Base-by-base conservation (phyloP, 768 basidiomycete species). In the Clitopilus hobsonii region DNA sequence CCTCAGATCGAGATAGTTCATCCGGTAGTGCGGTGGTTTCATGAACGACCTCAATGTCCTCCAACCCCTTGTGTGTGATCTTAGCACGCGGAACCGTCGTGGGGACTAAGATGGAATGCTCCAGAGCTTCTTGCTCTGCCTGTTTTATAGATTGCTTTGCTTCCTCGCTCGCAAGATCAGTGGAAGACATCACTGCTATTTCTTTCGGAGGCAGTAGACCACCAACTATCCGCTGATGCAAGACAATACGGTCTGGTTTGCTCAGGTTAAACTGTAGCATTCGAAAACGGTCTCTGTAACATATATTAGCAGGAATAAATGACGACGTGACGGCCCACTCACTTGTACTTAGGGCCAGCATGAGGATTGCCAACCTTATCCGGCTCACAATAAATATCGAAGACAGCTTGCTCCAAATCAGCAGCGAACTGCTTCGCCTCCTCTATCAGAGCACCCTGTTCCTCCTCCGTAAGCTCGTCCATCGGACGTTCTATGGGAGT, bases 61-160 rank as follows among this genome's bases (percentile, higher is more conserved):
- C 87, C 58, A 94, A 71, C 52, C 93, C 93, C 71, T 96, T 96
- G 76, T 94, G 93, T 24, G 93, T 96, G 57, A 93, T 88, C 69
- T 94, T 95, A 28, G 80, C 80, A 61, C 79, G 77, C 53, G 92
- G 89, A 22, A 81, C 78, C 7, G 75, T 73, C 7, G 81, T 76
- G 69, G 87, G 89, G 65, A 84, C 80, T 56, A 94, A 73, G 61
- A 95, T 94, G 6, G 91, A 91, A 68, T 93, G 86, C 66, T 85
- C 87, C 62, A 96, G 72, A 1, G 90, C 84, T 71, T 91, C 90
- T 63, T 90, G 79, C 67, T 93, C 88, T 22, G 89, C 87, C 49
- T 82, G 81, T 66, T 85, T 88, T 65, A 93, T 94, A 52, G 88
- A 85, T 65, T 88, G 81, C 66, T 91, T 85, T 55, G 82, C 84